phyloP scores from a whole-genome alignment of 2,329 filamentous ascomycete species.

The Orbilia quercus region DNA sequence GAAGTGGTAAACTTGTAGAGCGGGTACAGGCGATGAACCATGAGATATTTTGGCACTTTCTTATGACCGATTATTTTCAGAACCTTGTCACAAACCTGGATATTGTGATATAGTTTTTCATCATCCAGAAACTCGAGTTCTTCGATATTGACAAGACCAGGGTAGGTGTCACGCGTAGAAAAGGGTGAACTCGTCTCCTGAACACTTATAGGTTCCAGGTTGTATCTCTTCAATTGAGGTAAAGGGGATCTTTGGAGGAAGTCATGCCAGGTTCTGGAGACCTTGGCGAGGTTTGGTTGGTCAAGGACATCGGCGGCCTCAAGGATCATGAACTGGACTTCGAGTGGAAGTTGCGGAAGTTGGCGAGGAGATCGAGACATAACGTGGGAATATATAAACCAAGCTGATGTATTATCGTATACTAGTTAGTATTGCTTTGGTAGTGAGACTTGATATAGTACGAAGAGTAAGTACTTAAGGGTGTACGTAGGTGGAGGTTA shows the following conservation, averaged over 20 bases:
- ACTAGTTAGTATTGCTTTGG: too few species aligned
- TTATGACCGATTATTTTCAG: too few species aligned
- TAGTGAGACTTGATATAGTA: too few species aligned
- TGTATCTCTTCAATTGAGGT: background rate
- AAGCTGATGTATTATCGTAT: too few species aligned
- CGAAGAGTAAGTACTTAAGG: too few species aligned
- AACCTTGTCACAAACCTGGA: too few species aligned
- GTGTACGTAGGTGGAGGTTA: too few species aligned
- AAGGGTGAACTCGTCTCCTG: too few species aligned
- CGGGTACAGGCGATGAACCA: background rate
- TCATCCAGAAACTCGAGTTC: too few species aligned
- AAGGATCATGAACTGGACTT: slow-evolving; percentile 38
- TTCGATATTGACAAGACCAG: too few species aligned
- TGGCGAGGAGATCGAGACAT: background rate
- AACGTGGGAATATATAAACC: background rate
- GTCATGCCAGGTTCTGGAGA: slow-evolving; percentile 9
- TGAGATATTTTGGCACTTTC: background rate
- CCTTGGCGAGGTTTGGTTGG: slow-evolving; percentile 14
- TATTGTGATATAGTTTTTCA: too few species aligned
- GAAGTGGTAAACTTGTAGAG: background rate
- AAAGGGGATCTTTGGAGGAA: slow-evolving; percentile 13
- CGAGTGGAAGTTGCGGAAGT: slow-evolving; percentile 12
- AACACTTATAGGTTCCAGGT: background rate
- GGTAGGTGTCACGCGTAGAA: too few species aligned
- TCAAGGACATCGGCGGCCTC: slow-evolving; percentile 18